Evolutionary conservation across 805 yeast genomes (phyloP), one percentile per base, ranked within the genome.

Genomic region (Wickerhamomyces strasburgensis): DNA sequence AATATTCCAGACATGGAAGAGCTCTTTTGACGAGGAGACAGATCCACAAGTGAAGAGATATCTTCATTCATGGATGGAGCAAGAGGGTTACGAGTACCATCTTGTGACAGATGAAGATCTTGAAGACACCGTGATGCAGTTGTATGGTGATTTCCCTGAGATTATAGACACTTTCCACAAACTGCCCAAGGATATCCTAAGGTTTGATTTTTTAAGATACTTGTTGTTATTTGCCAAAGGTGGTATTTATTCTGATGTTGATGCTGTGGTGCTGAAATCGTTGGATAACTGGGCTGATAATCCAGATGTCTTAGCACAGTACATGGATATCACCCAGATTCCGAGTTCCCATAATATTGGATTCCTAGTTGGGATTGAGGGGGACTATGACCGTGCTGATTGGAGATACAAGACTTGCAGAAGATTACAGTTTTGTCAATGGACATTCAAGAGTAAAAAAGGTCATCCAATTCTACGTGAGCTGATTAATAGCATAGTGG

Each of bases 381-480:
- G 69, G 33, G 84, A 77, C 49, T 59, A 71, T 34, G 71, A 67
- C 39, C 64, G 64, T 24, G 66, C 70, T 27, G 67, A 75, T 49
- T 78, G 83, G 83, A 67, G 68, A 45, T 62, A 64, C 41, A 69
- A 72, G 47, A 61, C 67, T 48, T 65, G 68, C 17, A 62, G 82
- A 53, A 63, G 83, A 48, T 56, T 78, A 30, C 82, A 78, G 51
- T 73, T 77, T 48, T 77, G 79, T 34, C 82, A 78, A 50, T 78
- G 80, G 68, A 68, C 79, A 9, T 62, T 78, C 35, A 78, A 75
- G 54, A 65, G 78, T 24, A 77, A 74, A 48, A 73, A 76, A 4
- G 78, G 80, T n/a, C 83, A 78, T 52, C 83, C 83, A 6, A 61
- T 77, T 11, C 62, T 77, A 37, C 65, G 78, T 39, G 80, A 77